Evolutionary conservation across 805 yeast genomes (phyloP).

Genomic region (Wickerhamiella parazyma): DNA sequence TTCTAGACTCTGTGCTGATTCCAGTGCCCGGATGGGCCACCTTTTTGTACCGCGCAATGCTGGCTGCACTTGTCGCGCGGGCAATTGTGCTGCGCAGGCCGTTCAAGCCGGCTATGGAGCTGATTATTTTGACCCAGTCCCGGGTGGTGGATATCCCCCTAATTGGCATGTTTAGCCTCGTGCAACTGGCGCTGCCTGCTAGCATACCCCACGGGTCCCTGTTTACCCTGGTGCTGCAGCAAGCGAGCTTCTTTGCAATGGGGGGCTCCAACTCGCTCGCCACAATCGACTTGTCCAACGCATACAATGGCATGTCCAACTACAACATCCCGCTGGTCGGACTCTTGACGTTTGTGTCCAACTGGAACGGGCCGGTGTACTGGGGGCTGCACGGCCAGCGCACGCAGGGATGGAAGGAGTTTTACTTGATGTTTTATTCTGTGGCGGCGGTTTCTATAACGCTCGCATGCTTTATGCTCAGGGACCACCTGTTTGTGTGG

Average conservation of each 20-base stretch:
- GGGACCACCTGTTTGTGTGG: conserved; percentile 91
- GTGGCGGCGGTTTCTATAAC: conserved; percentile 12
- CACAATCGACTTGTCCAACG: conserved; percentile 77
- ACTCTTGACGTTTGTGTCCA: conserved; percentile 61
- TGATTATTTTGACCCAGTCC: conserved; percentile 41
- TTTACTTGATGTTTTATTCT: conserved; percentile 13
- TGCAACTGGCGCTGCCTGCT: not conserved
- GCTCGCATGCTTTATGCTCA: conserved; percentile 52
- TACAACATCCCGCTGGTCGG: conserved; percentile 67
- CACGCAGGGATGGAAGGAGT: not conserved
- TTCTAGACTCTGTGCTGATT: conserved; percentile 15
- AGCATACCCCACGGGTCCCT: conserved; percentile 2
- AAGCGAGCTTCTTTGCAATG: conserved; percentile 66
- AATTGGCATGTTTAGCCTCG: conserved; percentile 26
- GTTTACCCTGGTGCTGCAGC: conserved; percentile 45
- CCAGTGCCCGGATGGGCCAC: not conserved
- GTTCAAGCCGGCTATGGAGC: conserved; percentile 4
- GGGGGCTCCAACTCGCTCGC: conserved; percentile 91
- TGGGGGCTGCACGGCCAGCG: conserved; percentile 46
- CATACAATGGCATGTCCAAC: conserved; percentile 72
- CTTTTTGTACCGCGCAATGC: not conserved
- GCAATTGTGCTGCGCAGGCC: not conserved
- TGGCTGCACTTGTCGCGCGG: not conserved
- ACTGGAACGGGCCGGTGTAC: conserved; percentile 73
- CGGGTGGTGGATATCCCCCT: conserved; percentile 43